Conservation (phyloP, 1,284 basidiomycete genomes). For the Gomphus bonarii region DNA sequence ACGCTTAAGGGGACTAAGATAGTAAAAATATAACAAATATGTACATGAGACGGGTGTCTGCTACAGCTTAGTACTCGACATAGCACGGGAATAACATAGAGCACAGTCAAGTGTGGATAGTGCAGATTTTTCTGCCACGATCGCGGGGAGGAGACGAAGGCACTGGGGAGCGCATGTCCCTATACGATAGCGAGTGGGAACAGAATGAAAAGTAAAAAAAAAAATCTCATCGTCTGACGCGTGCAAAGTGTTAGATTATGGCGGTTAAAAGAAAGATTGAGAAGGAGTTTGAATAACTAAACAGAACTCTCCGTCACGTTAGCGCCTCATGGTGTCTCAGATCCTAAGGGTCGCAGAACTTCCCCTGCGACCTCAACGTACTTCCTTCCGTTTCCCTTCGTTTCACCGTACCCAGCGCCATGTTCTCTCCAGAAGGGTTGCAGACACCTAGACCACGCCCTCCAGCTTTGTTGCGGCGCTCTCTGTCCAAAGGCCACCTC, state of each 20-base stretch:
- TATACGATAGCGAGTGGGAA: constrained; percentile 4
- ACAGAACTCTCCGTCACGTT: not conserved
- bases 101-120: constrained; percentile 66
- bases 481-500: not conserved
- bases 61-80: constrained; percentile 64
- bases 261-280: not conserved
- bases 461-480: not conserved
- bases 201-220: not conserved
- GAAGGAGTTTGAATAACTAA: not conserved
- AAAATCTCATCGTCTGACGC: not conserved
- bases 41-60: constrained; percentile 28
- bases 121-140: constrained; percentile 47
- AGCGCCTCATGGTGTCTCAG: not conserved
- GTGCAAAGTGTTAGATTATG: not conserved
- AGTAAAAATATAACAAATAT: not conserved
- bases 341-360: not conserved
- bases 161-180: constrained; percentile 22
- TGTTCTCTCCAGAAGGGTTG: not conserved
- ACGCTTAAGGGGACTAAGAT: no score
- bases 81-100: constrained; percentile 34
- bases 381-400: not conserved
- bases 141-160: constrained; percentile 65
- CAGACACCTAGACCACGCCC: constrained; percentile 4
- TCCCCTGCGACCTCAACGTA: not conserved
- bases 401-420: not conserved